These are phyloP conservation scores for Elaeis oleifera DNA, from an alignment of 202 grass and related monocot species.

Conservation along the genomic window DNA sequence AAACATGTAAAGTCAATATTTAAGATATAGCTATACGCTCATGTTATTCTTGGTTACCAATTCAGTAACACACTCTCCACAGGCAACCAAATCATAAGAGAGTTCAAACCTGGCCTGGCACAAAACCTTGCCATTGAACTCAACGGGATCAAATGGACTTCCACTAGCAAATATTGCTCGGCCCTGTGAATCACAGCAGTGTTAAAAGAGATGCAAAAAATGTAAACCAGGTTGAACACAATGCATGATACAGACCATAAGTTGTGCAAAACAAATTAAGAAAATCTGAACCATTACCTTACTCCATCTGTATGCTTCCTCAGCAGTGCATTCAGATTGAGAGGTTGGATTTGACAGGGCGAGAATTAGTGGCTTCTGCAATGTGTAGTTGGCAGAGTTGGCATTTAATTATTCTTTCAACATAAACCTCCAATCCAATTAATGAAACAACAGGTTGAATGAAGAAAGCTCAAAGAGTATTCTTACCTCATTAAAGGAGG, in stretches of 20 bases:
- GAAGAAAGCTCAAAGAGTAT: neutral
- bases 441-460: constrained; percentile 16
- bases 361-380: constrained; percentile 74
- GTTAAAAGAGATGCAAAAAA: neutral
- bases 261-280: neutral
- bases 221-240: constrained; percentile 1
- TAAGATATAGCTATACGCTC: too few relatives aligned
- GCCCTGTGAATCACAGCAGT: constrained; percentile 27
- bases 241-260: neutral
- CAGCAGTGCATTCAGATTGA: constrained; percentile 71
- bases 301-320: constrained; percentile 76
- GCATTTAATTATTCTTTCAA: constrained; percentile 15
- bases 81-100: neutral
- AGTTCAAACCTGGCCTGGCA: constrained; percentile 63
- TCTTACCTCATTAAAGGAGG: constrained; percentile 69
- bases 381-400: constrained; percentile 18
- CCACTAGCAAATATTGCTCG: constrained; percentile 88
- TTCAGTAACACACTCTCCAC: too few relatives aligned
- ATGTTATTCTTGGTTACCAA: too few relatives aligned
- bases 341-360: constrained; percentile 52
- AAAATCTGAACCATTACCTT: constrained; percentile 33
- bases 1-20: constrained; percentile 7
- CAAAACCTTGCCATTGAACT: constrained; percentile 54
- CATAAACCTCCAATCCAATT: neutral
- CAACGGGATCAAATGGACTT: constrained; percentile 87